Base-by-base conservation (phyloP, 495 filamentous ascomycete genomes). In the Chlorociboria aeruginascens region DNA sequence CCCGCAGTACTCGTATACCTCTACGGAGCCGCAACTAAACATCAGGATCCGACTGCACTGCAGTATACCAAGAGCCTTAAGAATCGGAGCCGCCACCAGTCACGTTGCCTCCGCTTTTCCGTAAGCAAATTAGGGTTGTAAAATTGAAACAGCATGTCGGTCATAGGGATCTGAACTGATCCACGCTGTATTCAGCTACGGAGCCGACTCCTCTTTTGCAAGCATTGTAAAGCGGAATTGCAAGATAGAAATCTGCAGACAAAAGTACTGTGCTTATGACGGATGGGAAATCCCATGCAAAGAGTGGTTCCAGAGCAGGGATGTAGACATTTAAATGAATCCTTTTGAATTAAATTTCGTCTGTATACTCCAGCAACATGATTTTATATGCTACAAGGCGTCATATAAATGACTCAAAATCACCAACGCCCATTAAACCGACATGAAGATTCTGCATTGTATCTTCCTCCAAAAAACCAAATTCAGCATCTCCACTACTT, bases 391-490 rank as follows among this genome's bases (percentile, higher is more conserved):
- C 37, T 39, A 11, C 37, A 12, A 10, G 20, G 4, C 20, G 28
- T 43, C 28, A 43, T 43, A 43, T 43, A 43, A 43, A 28, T 43
- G 40, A 43, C 17, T 43, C 40, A 17, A 43, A 43, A 28, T 43
- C 13, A 43, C 30, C 40, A 43, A 43, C 40, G 40, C 40, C 40
- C 40, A 43, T 43, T 17, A 43, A 43, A 43, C 25, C 40, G 13
- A 31, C 17, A 28, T 43, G 10, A 43, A 43, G 30, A 43, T 31
- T 43, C 12, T 29, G 40, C 17, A 43, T 43, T 43, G 17, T 28
- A 43, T 43, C 40, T 43, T 43, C 40, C 17, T 43, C 40, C 16
- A 43, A 43, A 1, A 43, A 29, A 29, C 6, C 28, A 43, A 43
- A 43, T 2, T 29, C 17, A 30, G 40, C 40, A 43, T 43, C 41